Base-by-base conservation (phyloP, 768 basidiomycete genomes). In the Lactarius pseudohatsudake region DNA sequence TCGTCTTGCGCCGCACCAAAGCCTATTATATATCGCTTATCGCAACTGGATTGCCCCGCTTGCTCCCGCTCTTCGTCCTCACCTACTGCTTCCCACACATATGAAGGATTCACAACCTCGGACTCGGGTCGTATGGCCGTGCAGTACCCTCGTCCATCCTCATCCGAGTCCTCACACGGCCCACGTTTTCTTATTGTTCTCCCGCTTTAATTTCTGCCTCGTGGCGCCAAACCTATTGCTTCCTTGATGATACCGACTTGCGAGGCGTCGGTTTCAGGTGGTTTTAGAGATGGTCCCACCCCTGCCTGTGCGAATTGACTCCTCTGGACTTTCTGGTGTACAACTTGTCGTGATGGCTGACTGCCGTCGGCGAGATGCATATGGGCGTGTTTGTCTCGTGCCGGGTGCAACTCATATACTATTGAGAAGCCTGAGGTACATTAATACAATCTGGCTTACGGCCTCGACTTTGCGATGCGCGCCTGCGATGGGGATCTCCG, bases 131-230 rank as follows among this genome's bases (percentile, higher is more conserved):
- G 47, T 5, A 26, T n/a, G 47, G 13, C 13, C 13, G n/a, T 50
- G 36, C 36, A 11, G 11, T 11, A 13, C 13, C 36, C 36, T 38
- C 36, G 36, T 38, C 36, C 47, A 13, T 26, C 47, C 11, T 50
- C 50, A 53, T 15, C n/a, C n/a, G n/a, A n/a, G n/a, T n/a, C 50
- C 5, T 53, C 50, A 53, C 50, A 53, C 50, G 50, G 5, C 50
- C 50, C 50, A 26, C 50, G 50, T 53, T 53, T 53, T 53, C 50
- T 53, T 53, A 53, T 53, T 50, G 47, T 50, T 53, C 13, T 53
- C 26, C 26, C 5, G n/a, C n/a, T 10, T 18, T 41, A 4, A 40
- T 11, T 18, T 5, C 26, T 26, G 26, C 50, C 50, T 53, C 50
- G 50, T 26, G 50, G 50, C 50, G 50, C 15, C 26, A n/a, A 13